These are phyloP conservation scores for Acer negundo DNA, from an alignment of 345 rosid species.

Conservation along the genomic window DNA sequence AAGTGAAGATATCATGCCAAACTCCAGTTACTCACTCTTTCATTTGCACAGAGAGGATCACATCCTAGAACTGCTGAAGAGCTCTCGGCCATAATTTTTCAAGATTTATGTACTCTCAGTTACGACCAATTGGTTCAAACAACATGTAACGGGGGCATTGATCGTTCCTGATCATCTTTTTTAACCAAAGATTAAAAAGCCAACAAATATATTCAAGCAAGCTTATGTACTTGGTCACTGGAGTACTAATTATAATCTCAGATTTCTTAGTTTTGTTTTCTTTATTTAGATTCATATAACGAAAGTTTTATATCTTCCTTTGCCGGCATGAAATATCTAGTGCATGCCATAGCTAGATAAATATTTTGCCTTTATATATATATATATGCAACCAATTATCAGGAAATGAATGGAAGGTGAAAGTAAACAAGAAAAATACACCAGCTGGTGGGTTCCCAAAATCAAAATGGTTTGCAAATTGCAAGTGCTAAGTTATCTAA, in stretches of 20 bases:
- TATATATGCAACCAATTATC: neutral
- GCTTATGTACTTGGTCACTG: no score
- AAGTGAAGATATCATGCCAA: neutral
- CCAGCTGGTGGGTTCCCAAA: no score
- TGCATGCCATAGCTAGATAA: neutral
- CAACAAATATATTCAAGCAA: neutral
- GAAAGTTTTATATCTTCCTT: neutral
- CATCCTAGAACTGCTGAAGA: neutral
- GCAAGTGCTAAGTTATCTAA: no score
- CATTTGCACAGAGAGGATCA: neutral
- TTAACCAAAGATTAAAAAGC: neutral
- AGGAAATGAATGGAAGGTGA: neutral
- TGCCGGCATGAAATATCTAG: neutral
- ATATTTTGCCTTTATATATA: neutral
- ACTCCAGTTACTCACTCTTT: neutral
- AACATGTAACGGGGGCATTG: neutral
- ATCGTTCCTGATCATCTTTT: neutral
- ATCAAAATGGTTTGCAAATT: no score
- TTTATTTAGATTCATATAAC: neutral
- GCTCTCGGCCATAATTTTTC: neutral
- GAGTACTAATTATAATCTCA: neutral
- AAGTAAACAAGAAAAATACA: no score
- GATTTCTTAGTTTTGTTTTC: neutral
- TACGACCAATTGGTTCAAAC: neutral
- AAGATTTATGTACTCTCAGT: neutral